Evolutionary conservation across 2,329 filamentous ascomycete species (phyloP).

Genomic region (Plectosphaerella cucumerina): DNA sequence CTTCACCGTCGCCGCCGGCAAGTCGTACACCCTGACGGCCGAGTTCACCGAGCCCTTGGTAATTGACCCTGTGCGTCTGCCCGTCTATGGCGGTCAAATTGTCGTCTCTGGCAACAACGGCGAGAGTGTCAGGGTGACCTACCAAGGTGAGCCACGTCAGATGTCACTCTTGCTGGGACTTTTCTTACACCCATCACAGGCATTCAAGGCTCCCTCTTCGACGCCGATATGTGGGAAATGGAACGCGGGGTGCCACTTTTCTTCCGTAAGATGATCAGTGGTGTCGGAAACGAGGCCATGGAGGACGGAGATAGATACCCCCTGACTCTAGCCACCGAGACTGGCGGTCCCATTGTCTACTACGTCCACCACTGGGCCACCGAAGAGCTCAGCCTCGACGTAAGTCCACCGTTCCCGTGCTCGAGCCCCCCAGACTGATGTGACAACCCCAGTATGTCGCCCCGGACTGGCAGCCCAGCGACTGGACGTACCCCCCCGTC

Average conservation of each 20-base stretch:
- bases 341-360: slow-evolving; percentile 7
- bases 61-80: neutral
- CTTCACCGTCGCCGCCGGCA: neutral
- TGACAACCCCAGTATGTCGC: slow-evolving; percentile 1
- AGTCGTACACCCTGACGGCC: neutral
- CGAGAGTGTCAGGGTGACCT: slow-evolving; percentile 3
- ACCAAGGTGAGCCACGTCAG: neutral
- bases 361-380: slow-evolving; percentile 12
- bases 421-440: neutral
- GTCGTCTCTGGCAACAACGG: slow-evolving; percentile 1
- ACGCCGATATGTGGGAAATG: slow-evolving; percentile 14
- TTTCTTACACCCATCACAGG: neutral
- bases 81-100: slow-evolving; percentile 4
- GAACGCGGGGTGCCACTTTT: slow-evolving; percentile 11
- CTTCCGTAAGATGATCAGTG: slow-evolving; percentile 17
- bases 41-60: neutral
- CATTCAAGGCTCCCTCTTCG: slow-evolving; percentile 9
- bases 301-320: slow-evolving; percentile 11
- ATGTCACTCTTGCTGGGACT: neutral
- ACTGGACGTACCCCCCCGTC: slow-evolving; percentile 5
- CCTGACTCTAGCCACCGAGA: slow-evolving; percentile 3
- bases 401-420: neutral
- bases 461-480: slow-evolving; percentile 6
- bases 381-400: slow-evolving; percentile 9
- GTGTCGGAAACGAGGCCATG: slow-evolving; percentile 26